Evolutionary conservation across 2,329 filamentous ascomycete genomes (phyloP).

Genomic region (Penicillium expansum): DNA sequence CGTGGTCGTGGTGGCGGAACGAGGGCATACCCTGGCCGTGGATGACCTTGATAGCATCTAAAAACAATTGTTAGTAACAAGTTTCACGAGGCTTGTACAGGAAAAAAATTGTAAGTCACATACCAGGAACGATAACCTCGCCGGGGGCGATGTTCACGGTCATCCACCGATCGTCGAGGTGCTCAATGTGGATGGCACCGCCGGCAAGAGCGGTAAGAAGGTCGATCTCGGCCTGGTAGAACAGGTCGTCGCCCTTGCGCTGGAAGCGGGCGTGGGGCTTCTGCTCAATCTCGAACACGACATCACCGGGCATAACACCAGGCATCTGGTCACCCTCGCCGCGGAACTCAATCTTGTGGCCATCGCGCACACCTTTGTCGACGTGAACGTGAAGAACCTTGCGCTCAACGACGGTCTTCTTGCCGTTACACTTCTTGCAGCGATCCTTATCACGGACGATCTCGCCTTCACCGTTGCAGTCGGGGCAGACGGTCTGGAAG

Average conservation of each 20-base stretch:
- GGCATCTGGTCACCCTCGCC: conserved; percentile 96
- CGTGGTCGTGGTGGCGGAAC: conserved; percentile 87
- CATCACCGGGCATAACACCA: conserved; percentile 88
- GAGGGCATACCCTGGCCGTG: conserved; percentile 98
- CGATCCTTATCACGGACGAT: conserved; percentile 95
- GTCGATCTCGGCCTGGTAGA: conserved; percentile 94
- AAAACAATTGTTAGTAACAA: conserved; percentile 11
- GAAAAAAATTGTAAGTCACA: conserved; percentile 34
- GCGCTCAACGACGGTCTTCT: conserved; percentile 96
- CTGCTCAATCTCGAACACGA: conserved; percentile 98
- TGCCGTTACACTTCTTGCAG: conserved; percentile 93
- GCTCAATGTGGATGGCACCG: conserved; percentile 87
- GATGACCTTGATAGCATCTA: conserved; percentile 88
- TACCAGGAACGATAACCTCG: conserved; percentile 91
- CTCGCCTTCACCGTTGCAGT: conserved; percentile 97
- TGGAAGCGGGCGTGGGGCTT: conserved; percentile 97
- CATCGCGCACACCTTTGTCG: conserved; percentile 87
- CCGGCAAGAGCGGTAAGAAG: conserved; percentile 91
- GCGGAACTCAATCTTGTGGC: conserved; percentile 94
- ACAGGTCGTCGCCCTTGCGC: conserved; percentile 91
- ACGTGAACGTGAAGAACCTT: conserved; percentile 99
- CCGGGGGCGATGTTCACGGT: conserved; percentile 89
- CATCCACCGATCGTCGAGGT: conserved; percentile 96
- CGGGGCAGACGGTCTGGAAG: conserved; percentile 98
- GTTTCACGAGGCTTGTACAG: not conserved